Evolutionary conservation across 1,284 basidiomycete genomes (phyloP).

Genomic region (Calocybe gambosa): DNA sequence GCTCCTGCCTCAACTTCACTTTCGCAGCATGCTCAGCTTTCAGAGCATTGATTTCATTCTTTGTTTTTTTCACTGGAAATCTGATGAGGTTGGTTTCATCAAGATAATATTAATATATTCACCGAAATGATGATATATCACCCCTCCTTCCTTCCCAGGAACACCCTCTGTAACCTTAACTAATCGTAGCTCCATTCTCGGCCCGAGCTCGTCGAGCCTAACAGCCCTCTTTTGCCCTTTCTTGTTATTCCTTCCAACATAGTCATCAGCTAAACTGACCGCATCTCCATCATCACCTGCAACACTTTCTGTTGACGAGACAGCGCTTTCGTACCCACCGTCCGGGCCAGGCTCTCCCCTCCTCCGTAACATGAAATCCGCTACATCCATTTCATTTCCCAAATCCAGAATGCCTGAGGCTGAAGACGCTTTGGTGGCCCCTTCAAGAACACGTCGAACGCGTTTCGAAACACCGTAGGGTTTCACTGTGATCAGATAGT

Average conservation of each 20-base stretch:
- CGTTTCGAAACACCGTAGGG: constrained; percentile 91
- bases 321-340: constrained; percentile 83
- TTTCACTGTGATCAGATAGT: constrained; percentile 94
- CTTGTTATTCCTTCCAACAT: constrained; percentile 91
- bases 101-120: constrained; percentile 23
- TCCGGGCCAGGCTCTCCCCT: constrained; percentile 63
- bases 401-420: constrained; percentile 66
- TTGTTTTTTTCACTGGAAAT: constrained; percentile 73
- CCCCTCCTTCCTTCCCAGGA: constrained; percentile 82
- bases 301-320: constrained; percentile 65
- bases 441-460: constrained; percentile 86
- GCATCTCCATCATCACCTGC: constrained; percentile 80
- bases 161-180: constrained; percentile 96
- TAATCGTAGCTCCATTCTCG: constrained; percentile 87
- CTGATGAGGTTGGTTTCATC: constrained; percentile 9
- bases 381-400: constrained; percentile 87
- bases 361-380: constrained; percentile 86
- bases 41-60: constrained; percentile 60
- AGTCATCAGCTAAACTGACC: constrained; percentile 85
- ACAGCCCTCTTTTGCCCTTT: constrained; percentile 90
- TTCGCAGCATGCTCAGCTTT: constrained; percentile 73
- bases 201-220: constrained; percentile 89
- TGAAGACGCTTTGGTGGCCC: constrained; percentile 35
- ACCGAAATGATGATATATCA: constrained; percentile 92
- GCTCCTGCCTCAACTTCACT: constrained; percentile 66